Evolutionary conservation across 2,329 filamentous ascomycete species (phyloP), one percentile per base, ranked within the genome.

Genomic region (Xylaria hypoxylon): DNA sequence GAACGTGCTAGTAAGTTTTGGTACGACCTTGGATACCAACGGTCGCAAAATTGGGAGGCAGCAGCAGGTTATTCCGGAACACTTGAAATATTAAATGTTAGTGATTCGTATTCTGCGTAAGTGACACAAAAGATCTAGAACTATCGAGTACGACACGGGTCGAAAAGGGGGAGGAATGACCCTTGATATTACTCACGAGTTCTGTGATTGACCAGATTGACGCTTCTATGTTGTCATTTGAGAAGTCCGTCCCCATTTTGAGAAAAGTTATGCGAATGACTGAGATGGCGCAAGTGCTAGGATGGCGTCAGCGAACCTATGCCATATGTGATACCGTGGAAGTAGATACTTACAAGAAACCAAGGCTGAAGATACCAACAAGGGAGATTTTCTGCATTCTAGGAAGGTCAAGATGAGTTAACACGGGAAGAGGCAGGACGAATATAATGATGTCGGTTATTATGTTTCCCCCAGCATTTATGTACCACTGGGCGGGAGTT

Each of bases 231-330:
- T 80, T 80, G 60, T 80, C 76, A 72, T 77, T 81, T 1, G 79
- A 79, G 28, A 76, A 73, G 66, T 81, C 79, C 2, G 71, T 63
- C 19, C 75, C 76, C 13, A 77, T 71, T 2, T 74, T 65, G 33
- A 81, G 75, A 60, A 77, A 81, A 40, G 77, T 76, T 48, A 81
- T 74, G 22, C 80, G 77, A 60, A 81, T 77, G 48, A 80, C 71
- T 4, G 78, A 80, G 51, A 81, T 80, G 26, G 77, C 75, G 60
- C 77, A 79, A 0, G 79, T 81, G 47, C 73, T 78, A 35, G 22
- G 8, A 13, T 38, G 15, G 4, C 11, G 24, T 65, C 24, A 61
- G 62, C 24, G 24, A 51, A 35, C 17, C 6, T 11, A 44, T 17
- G 13, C 10, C 19, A 5, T 19, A 47, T n/a, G 15, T 24, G 15